These are phyloP conservation scores for Ramalina intermedia DNA, from an alignment of 495 filamentous ascomycete genomes.

Conservation along the genomic window DNA sequence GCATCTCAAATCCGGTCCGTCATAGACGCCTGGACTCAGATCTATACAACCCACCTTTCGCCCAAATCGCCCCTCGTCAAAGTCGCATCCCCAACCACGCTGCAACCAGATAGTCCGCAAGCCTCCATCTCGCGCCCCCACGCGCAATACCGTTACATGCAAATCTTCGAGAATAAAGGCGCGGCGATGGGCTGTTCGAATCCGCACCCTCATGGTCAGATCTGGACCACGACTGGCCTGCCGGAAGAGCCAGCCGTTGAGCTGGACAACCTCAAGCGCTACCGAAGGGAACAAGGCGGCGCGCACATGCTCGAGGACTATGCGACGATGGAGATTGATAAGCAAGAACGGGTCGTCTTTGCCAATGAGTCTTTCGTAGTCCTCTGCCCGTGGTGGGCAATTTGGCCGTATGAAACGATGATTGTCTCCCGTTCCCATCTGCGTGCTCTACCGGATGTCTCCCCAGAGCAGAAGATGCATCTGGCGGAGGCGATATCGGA, in stretches of 20 bases:
- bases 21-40: conserved; percentile 72
- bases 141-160: conserved; percentile 88
- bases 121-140: conserved; percentile 37
- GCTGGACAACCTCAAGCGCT: conserved; percentile 59
- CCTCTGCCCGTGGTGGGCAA: conserved; percentile 91
- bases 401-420: conserved; percentile 96
- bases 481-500: conserved; percentile 77
- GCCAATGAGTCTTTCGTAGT: conserved; percentile 72
- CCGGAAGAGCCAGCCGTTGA: conserved; percentile 80
- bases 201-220: conserved; percentile 91
- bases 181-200: conserved; percentile 98
- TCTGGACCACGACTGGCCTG: conserved; percentile 82
- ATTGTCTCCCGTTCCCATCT: conserved; percentile 71
- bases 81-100: conserved; percentile 29
- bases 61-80: conserved; percentile 50
- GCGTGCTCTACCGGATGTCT: conserved; percentile 66
- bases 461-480: conserved; percentile 45
- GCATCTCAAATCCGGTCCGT: conserved; percentile 56
- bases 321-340: conserved; percentile 62
- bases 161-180: conserved; percentile 99
- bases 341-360: conserved; percentile 73
- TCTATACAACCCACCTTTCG: conserved; percentile 72
- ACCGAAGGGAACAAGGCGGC: conserved; percentile 55
- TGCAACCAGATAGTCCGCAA: conserved; percentile 34
- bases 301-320: conserved; percentile 74